These are phyloP conservation scores for Saccharomyces hybrid DNA, from an alignment of 1,139 yeast genomes.

Conservation along the genomic window DNA sequence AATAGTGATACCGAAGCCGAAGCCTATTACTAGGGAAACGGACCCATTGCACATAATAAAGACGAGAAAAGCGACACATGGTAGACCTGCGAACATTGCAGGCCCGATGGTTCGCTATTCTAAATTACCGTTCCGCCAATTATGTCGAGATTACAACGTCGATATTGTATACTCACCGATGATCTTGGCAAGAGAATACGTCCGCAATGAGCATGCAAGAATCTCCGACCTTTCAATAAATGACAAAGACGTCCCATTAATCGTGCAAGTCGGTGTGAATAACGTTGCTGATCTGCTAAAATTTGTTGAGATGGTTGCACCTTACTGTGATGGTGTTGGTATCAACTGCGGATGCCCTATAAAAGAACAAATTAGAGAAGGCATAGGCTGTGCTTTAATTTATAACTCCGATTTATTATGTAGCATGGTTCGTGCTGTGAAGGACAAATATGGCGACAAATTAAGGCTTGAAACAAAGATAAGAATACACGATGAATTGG, in stretches of 20 bases:
- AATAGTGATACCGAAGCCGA: conserved; percentile 16
- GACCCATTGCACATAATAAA: conserved; percentile 29
- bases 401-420: conserved; percentile 73
- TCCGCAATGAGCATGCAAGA: conserved; percentile 74
- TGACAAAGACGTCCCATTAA: conserved; percentile 53
- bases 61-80: conserved; percentile 22
- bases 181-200: conserved; percentile 93
- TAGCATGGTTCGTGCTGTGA: conserved; percentile 76
- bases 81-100: conserved; percentile 43
- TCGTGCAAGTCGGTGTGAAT: conserved; percentile 88
- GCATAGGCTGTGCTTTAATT: conserved; percentile 95
- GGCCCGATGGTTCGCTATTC: conserved; percentile 98
- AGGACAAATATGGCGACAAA: conserved; percentile 57
- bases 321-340: conserved; percentile 89
- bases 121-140: conserved; percentile 81
- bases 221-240: conserved; percentile 80
- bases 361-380: conserved; percentile 88
- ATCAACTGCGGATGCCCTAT: conserved; percentile 97
- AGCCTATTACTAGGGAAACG: conserved; percentile 15
- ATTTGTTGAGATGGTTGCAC: conserved; percentile 82
- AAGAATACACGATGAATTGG: conserved; percentile 68
- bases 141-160: conserved; percentile 63
- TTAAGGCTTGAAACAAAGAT: conserved; percentile 85
- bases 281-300: conserved; percentile 76
- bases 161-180: conserved; percentile 92